Evolutionary conservation across 164 flowering plant genomes (phyloP).

Genomic region (Warburgia ugandensis): DNA sequence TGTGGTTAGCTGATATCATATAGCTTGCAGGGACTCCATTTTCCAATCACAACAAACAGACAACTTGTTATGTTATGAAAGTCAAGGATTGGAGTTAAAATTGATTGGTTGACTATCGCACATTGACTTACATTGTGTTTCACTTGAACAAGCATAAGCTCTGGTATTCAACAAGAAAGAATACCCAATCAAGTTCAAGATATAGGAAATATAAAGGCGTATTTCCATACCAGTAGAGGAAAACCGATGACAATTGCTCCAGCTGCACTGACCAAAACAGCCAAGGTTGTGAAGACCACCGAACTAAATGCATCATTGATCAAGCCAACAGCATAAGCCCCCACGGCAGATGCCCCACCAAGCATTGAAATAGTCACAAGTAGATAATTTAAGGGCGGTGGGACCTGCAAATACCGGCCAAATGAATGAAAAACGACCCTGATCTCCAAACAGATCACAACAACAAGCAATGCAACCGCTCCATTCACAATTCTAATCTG

Average conservation of each 20-base stretch:
- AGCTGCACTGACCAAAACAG: slow-evolving; percentile 73
- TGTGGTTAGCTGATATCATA: too few relatives aligned
- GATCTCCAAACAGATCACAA: slow-evolving; percentile 78
- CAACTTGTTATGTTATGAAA: too few relatives aligned
- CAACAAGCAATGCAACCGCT: slow-evolving; percentile 63
- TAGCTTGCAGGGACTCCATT: too few relatives aligned
- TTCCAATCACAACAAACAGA: too few relatives aligned
- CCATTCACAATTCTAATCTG: slow-evolving; percentile 75
- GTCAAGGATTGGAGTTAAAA: too few relatives aligned
- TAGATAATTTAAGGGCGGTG: slow-evolving; percentile 78
- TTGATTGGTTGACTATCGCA: too few relatives aligned
- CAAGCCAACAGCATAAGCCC: slow-evolving; percentile 74
- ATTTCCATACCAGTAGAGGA: slow-evolving; percentile 29
- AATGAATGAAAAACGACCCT: slow-evolving; percentile 92
- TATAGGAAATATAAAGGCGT: too few relatives aligned
- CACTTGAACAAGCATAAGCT: too few relatives aligned
- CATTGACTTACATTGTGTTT: too few relatives aligned
- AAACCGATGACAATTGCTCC: slow-evolving; percentile 89
- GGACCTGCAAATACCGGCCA: slow-evolving; percentile 82
- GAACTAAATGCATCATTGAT: slow-evolving; percentile 75
- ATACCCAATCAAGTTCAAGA: too few relatives aligned
- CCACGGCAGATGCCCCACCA: slow-evolving; percentile 78
- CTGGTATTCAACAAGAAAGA: too few relatives aligned
- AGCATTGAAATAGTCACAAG: slow-evolving; percentile 82
- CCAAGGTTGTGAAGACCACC: slow-evolving; percentile 50